Evolutionary conservation across 2,329 filamentous ascomycete genomes (phyloP), one percentile per base, ranked within the genome.

Genomic region (Claviceps capensis): DNA sequence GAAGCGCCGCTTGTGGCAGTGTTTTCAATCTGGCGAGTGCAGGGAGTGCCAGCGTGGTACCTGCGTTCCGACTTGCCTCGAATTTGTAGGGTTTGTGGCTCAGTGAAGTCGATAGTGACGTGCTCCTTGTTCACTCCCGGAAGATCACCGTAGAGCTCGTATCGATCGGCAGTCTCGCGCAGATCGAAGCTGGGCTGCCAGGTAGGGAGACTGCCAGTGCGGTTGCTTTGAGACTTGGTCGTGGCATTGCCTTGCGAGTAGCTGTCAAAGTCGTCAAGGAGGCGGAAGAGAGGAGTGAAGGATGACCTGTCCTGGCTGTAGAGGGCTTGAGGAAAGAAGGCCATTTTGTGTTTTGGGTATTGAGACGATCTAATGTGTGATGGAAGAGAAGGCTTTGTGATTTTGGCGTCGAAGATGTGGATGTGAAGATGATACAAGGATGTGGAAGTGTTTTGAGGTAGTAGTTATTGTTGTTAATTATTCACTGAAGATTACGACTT

Each of bases 121-220:
- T 89, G 74, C 60, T 86, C 81, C 69, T 87, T 85, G 56, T 78
- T 77, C 59, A 90, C 73, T 52, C 87, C 87, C 0, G 86, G 83
- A 5, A 91, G 79, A 67, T 91, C 86, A 61, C 86, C 87, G 60
- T 90, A 81, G 19, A 91, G 82, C 68, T 91, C 83, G 63, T 88
- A 91, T 56, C 72, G 65, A 5, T 79, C 69, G 55, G 77, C 76
- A 13, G 77, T 78, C 71, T 93, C 87, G 65, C 79, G 82, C 55
- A 90, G 75, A 61, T 91, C 86, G 63, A 91, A 91, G 68, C 82
- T 85, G 51, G 86, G 87, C 53, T 79, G 77, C 77, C 88, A 90
- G 62, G 77, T 72, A 47, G 72, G 73, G 47, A 76, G 58, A 53
- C 56, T 58, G 30, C 54, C 52, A 46, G 61, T 60, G 34, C 61